Conservation (phyloP, 768 basidiomycete genomes). For the Boletus rubescentipes region DNA sequence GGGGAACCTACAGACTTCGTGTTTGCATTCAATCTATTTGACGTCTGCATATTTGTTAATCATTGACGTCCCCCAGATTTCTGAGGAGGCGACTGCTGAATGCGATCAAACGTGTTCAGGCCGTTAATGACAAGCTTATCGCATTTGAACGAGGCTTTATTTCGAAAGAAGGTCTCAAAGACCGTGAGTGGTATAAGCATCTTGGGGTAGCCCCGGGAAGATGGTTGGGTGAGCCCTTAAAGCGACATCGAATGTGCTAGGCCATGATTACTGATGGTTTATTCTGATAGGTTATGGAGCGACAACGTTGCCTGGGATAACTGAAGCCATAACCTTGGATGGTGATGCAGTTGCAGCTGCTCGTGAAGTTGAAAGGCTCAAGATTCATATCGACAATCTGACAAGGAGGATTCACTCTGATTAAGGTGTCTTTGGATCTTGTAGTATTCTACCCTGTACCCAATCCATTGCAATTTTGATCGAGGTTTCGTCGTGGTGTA, state of each 20-base stretch:
- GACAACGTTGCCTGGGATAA: constrained; percentile 80
- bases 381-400: constrained; percentile 50
- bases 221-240: constrained; percentile 63
- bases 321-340: constrained; percentile 76
- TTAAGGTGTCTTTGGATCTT: neutral
- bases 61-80: constrained; percentile 14
- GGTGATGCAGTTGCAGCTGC: constrained; percentile 59
- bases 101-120: constrained; percentile 57
- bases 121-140: constrained; percentile 65
- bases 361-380: constrained; percentile 62
- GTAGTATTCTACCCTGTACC: neutral
- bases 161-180: constrained; percentile 73
- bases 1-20: neutral
- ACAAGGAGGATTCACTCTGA: constrained; percentile 33
- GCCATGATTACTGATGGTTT: neutral
- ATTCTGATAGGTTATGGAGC: constrained; percentile 69
- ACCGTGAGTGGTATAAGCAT: constrained; percentile 86
- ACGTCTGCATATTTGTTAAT: neutral
- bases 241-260: neutral
- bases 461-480: neutral
- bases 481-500: neutral
- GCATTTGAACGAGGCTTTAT: constrained; percentile 84
- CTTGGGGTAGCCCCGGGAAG: constrained; percentile 90
- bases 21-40: constrained; percentile 10
- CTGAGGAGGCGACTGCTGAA: constrained; percentile 42